phyloP scores from a whole-genome alignment of 164 flowering plant species.

The Kingdonia uniflora region DNA sequence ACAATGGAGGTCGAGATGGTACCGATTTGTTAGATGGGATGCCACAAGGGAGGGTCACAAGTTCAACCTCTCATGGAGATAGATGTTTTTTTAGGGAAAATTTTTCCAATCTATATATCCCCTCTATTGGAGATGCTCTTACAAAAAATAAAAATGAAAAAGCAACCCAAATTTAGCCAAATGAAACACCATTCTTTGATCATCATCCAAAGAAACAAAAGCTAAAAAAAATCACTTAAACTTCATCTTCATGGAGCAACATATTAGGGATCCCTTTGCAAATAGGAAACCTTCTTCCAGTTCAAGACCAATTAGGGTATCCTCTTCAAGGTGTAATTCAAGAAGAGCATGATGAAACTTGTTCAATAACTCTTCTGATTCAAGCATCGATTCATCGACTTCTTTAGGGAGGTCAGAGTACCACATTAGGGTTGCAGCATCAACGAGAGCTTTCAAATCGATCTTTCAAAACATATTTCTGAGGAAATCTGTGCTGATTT shows the following conservation, averaged over 20 bases:
- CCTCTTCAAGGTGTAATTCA: constrained; percentile 80
- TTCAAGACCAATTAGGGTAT: constrained; percentile 79
- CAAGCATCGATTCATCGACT: constrained; percentile 52
- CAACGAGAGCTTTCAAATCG: constrained; percentile 70
- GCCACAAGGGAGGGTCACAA: too few species aligned
- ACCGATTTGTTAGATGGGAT: too few species aligned
- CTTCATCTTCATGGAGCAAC: constrained; percentile 93
- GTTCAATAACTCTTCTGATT: constrained; percentile 49
- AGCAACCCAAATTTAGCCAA: too few species aligned
- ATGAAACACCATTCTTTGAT: too few species aligned
- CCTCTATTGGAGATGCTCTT: too few species aligned
- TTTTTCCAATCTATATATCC: too few species aligned
- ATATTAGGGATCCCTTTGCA: constrained; percentile 86
- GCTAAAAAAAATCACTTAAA: too few species aligned
- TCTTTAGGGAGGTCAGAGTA: constrained; percentile 59
- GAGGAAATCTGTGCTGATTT: constrained; percentile 64
- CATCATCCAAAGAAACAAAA: too few species aligned
- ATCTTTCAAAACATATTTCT: constrained; percentile 59
- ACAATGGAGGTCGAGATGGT: too few species aligned
- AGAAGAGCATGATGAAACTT: constrained; percentile 80
- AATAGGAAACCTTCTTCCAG: constrained; percentile 66
- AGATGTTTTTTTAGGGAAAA: too few species aligned
- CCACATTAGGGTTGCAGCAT: constrained; percentile 49
- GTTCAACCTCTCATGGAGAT: too few species aligned
- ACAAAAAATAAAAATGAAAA: too few species aligned